phyloP scores from a whole-genome alignment of 495 filamentous ascomycete species.

The Penicillium pulvis region DNA sequence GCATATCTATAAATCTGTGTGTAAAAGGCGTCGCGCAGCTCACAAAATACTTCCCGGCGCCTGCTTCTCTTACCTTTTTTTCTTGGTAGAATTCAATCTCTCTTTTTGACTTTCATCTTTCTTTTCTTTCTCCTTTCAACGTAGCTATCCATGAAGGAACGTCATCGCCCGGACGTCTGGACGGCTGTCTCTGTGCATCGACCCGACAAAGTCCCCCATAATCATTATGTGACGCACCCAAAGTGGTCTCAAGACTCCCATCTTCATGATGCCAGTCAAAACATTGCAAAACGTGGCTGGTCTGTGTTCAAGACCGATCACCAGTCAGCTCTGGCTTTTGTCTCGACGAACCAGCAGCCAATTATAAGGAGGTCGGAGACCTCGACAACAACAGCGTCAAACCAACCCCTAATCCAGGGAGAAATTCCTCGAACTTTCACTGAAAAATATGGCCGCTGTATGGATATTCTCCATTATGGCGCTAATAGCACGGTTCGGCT shows the following conservation, averaged over 20 bases:
- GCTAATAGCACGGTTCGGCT: conserved; percentile 31
- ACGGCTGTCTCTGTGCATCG: conserved; percentile 16
- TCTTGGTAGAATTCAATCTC: not conserved
- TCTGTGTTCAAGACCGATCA: conserved; percentile 9
- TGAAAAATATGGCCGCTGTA: conserved; percentile 32
- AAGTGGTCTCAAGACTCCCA: conserved; percentile 10
- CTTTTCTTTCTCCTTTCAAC: conserved; percentile 3
- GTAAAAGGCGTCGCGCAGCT: not conserved
- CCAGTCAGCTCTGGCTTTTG: conserved; percentile 10
- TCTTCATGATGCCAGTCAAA: conserved; percentile 2
- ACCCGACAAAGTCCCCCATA: conserved; percentile 13
- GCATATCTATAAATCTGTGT: not conserved
- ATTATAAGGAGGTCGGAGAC: conserved; percentile 14
- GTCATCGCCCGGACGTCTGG: conserved; percentile 15
- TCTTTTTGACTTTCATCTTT: conserved; percentile 4
- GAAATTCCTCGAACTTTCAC: conserved; percentile 15
- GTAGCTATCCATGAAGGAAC: conserved; percentile 20
- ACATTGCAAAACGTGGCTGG: conserved; percentile 9
- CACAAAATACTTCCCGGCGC: not conserved
- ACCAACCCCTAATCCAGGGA: not conserved
- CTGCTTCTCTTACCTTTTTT: not conserved
- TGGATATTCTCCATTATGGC: conserved; percentile 37
- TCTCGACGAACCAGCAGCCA: conserved; percentile 21
- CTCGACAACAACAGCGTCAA: conserved; percentile 1
- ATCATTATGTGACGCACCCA: conserved; percentile 16